A percentile compares a stretch with the other conserved stretches of the same genome.
These are phyloP conservation scores for Echites panduratus DNA, from an alignment of 257 asterid species.

Conservation along the genomic window DNA sequence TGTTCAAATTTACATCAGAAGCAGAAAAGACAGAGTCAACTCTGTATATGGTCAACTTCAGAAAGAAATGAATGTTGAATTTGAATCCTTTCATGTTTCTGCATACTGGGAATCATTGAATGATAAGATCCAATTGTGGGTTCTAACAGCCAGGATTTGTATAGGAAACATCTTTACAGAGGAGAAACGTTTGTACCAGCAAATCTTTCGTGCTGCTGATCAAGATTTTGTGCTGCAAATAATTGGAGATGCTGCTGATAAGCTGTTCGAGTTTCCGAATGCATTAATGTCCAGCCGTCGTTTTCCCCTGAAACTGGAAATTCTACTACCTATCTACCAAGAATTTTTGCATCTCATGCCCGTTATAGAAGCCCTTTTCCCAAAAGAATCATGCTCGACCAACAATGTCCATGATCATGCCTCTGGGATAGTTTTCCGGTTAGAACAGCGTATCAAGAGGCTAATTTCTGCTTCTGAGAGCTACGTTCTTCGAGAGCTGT, in stretches of 20 bases:
- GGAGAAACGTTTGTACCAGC: conserved; percentile 59
- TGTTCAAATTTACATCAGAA: conserved; percentile 61
- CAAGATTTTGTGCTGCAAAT: conserved; percentile 47
- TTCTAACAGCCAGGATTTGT: conserved; percentile 55
- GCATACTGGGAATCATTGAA: conserved; percentile 54
- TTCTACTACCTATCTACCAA: not conserved
- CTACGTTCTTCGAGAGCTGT: conserved; percentile 65
- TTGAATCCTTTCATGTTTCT: conserved; percentile 37
- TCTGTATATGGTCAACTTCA: conserved; percentile 38
- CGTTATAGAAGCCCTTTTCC: not conserved
- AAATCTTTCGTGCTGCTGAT: conserved; percentile 55
- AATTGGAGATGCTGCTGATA: conserved; percentile 57
- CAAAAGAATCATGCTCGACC: conserved; percentile 36
- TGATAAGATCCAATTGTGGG: conserved; percentile 70
- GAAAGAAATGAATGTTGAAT: conserved; percentile 54
- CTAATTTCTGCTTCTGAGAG: conserved; percentile 67
- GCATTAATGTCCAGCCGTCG: conserved; percentile 51
- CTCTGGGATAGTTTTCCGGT: conserved; percentile 52
- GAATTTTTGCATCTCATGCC: conserved; percentile 3
- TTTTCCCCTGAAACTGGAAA: conserved; percentile 56
- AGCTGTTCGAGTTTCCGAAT: conserved; percentile 63
- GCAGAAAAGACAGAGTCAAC: conserved; percentile 49
- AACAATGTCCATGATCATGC: conserved; percentile 45
- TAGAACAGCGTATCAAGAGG: conserved; percentile 48
- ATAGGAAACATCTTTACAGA: conserved; percentile 53